A percentile compares a stretch with the other conserved stretches of the same genome.
These are phyloP conservation scores for Graphilbum fragrans DNA, from an alignment of 2,329 filamentous ascomycete genomes.

Conservation along the genomic window DNA sequence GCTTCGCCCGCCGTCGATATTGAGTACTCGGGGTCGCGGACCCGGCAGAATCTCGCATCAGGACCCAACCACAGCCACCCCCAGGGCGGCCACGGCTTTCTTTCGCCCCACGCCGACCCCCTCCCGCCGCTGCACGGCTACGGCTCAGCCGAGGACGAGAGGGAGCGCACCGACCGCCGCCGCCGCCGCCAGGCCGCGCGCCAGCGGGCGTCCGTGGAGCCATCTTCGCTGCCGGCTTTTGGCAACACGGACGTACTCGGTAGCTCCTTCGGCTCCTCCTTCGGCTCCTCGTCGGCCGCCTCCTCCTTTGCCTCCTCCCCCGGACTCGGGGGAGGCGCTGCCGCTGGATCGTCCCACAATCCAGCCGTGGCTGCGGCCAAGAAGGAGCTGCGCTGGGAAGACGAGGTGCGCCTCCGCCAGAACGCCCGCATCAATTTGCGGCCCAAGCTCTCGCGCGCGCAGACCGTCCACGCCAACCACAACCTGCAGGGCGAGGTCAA, in stretches of 20 bases:
- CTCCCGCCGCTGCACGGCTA: slow-evolving; percentile 8
- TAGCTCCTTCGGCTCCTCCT: slow-evolving; percentile 9
- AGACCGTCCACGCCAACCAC: slow-evolving; percentile 3
- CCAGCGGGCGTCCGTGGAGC: slow-evolving; percentile 8
- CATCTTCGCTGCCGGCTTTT: slow-evolving; percentile 11
- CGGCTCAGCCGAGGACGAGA: slow-evolving; percentile 11
- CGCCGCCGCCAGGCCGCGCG: slow-evolving; percentile 8
- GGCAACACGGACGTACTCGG: slow-evolving; percentile 9
- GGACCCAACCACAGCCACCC: neutral
- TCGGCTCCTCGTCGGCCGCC: neutral
- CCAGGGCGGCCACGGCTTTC: slow-evolving; percentile 2
- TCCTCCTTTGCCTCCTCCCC: slow-evolving; percentile 1
- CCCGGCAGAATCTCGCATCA: slow-evolving; percentile 1
- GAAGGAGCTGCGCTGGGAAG: slow-evolving; percentile 18
- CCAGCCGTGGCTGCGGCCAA: slow-evolving; percentile 7
- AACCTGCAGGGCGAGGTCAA: slow-evolving; percentile 14
- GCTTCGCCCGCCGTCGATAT: slow-evolving; percentile 7
- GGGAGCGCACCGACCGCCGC: slow-evolving; percentile 8
- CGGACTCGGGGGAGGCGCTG: too few species aligned
- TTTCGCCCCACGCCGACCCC: slow-evolving; percentile 2
- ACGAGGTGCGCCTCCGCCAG: slow-evolving; percentile 16
- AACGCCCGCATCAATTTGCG: slow-evolving; percentile 19
- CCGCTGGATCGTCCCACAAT: slow-evolving; percentile 5
- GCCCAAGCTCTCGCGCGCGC: slow-evolving; percentile 10
- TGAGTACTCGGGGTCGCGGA: slow-evolving; percentile 3